phyloP scores from a whole-genome alignment of 495 filamentous ascomycete species.

The Melanomma pulvis-pyrius region DNA sequence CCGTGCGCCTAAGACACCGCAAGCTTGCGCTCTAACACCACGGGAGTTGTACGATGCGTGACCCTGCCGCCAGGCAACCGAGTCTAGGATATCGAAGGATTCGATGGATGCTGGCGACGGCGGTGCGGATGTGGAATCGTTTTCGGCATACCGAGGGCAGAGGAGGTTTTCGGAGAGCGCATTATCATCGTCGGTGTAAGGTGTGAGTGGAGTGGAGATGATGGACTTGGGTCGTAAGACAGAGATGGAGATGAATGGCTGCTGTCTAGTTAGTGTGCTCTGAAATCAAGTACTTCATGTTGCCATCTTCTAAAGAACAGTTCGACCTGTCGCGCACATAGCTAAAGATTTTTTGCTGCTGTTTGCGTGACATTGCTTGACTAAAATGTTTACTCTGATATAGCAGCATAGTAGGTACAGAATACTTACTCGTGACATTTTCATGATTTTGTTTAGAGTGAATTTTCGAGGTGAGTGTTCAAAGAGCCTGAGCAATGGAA shows the following conservation, averaged over 20 bases:
- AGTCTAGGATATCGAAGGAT: constrained; percentile 28
- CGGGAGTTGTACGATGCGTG: neutral
- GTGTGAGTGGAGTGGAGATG: constrained; percentile 11
- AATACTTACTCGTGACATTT: constrained; percentile 28
- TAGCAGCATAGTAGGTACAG: too few species aligned
- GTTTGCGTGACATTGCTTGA: too few species aligned
- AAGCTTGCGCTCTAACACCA: neutral
- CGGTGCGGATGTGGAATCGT: constrained; percentile 22
- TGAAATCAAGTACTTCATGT: neutral
- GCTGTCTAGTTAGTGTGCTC: neutral
- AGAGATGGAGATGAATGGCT: neutral
- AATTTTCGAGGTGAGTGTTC: neutral
- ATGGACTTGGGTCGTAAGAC: constrained; percentile 4
- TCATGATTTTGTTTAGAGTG: too few species aligned
- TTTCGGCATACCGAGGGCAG: constrained; percentile 29
- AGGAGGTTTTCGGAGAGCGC: constrained; percentile 23
- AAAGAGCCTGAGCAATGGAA: neutral
- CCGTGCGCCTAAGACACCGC: neutral
- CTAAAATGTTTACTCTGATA: too few species aligned
- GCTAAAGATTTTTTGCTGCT: too few species aligned
- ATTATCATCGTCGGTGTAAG: constrained; percentile 23
- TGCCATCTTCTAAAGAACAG: neutral
- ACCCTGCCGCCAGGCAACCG: constrained; percentile 24
- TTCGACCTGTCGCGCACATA: too few species aligned
- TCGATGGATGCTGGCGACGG: constrained; percentile 26